Evolutionary conservation across 306 rosid species (phyloP), one percentile per base, ranked within the genome.

Genomic region (Glycine latifolia): DNA sequence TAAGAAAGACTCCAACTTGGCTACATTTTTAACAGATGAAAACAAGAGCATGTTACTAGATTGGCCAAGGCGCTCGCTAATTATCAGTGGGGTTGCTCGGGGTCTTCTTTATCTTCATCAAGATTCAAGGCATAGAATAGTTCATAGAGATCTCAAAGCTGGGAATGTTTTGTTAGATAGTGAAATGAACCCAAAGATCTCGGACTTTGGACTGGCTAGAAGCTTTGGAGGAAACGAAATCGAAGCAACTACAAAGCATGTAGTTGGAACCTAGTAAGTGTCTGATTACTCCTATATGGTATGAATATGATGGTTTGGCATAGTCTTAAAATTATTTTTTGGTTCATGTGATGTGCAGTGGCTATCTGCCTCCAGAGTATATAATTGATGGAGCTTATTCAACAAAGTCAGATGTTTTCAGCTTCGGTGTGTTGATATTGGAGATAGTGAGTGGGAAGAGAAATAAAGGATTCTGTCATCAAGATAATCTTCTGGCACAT

Each of bases 101-200:
- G 94, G 88, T 10, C 87, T 88, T 67, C 81, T 90, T 13, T 90
- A 90, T 73, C 94, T 90, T 48, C 89, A 90, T 75, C 67, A 80
- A 50, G 79, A 80, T 39, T 39, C 44, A 39, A 39, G 44, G 44
- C 44, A 39, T 39, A 39, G 7, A 39, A 39, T 39, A 39, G 78
- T 80, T 49, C 78, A 80, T 37, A 71, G 78, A 61, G 78, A 80
- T 61, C 84, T 80, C 33, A 80, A 80, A 73, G 78, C 72, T 0
- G 73, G 16, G 10, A 80, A 80, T 50, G 39, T 80, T 60, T 49
- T 80, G 66, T 37, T 71, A 71, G 84, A 71, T 5, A 35, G 16
- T 11, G 78, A 80, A 60, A 63, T 80, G 73, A 71, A 80, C 31
- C 73, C 84, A 60, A 80, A 80, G 60, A 62, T 80, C 9, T 71